Base-by-base conservation (phyloP, 371 early-diverging fungal species). In the Haplosporangium sp. region DNA sequence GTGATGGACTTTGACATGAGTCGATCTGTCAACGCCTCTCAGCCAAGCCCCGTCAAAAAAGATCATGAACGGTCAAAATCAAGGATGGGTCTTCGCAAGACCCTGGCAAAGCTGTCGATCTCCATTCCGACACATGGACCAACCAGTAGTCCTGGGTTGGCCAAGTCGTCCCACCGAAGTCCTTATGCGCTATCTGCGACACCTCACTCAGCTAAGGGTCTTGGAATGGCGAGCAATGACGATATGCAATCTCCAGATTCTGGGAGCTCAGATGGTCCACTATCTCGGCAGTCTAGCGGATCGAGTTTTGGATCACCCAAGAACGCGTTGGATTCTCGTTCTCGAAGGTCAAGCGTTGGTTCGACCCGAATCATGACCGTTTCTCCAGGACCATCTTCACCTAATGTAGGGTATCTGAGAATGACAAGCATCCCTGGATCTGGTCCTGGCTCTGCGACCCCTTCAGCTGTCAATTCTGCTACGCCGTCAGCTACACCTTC, bases 81-180 rank as follows among this genome's bases (percentile, higher is more conserved):
- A 3, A 23, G 53, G 42, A 40, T 70, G 62, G 77, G 77, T 36
- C 72, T 71, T 0, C 60, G 72, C 13, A 77, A 67, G 61, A 71
- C 70, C 0, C 56, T 67, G 29, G 77, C 77, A 45, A 77, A 71
- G 54, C 58, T 77, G 20, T 77, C 77, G 14, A 77, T 77, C 12
- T 36, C 68, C 20, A 77, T 77, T 41, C 77, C 77, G 6, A 61
- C 47, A 5, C 72, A 70, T 41, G 9, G 20, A 45, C n/a, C 52
- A 3, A 40, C 6, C 9, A 47, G n/a, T 21, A 14, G 58, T n/a
- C 51, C 54, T 1, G 37, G 23, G 3, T 2, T 29, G 14, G 54
- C 21, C 38, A 62, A 64, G 12, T 13, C 42, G 1, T 62, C 68
- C 29, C 48, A 42, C 7, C 14, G 36, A 12, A 77, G 77, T 36